Conservation (phyloP, 805 yeast genomes). For the Starmerella khaoyaiensis region DNA sequence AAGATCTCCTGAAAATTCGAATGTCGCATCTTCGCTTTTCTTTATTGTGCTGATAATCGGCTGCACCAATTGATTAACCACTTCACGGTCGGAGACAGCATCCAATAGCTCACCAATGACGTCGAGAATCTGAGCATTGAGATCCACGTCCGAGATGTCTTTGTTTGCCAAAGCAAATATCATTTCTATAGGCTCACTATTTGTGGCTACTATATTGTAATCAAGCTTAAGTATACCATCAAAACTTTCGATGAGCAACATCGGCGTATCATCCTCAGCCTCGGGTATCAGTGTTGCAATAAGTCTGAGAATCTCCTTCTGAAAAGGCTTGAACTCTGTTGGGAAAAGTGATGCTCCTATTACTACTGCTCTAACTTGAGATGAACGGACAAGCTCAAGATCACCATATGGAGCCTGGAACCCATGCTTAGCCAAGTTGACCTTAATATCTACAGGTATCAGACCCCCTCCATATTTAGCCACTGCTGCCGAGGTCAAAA, state of each 20-base stretch:
- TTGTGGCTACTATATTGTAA: slow-evolving; percentile 26
- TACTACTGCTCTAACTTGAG: slow-evolving; percentile 10
- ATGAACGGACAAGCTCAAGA: slow-evolving; percentile 12
- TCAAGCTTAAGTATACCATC: slow-evolving; percentile 43
- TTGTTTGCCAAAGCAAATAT: slow-evolving; percentile 53
- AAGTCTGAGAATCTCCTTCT: slow-evolving; percentile 26
- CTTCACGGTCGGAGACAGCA: slow-evolving; percentile 15
- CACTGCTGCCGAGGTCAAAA: slow-evolving; percentile 18
- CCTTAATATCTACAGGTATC: slow-evolving; percentile 11
- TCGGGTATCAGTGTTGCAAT: slow-evolving; percentile 40
- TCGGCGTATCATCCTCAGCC: slow-evolving; percentile 69
- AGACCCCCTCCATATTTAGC: slow-evolving; percentile 18
- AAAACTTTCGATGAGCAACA: slow-evolving; percentile 59
- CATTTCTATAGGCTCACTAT: slow-evolving; percentile 36
- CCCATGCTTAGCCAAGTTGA: slow-evolving; percentile 12
- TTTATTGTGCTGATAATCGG: slow-evolving; percentile 17
- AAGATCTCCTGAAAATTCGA: slow-evolving; percentile 48
- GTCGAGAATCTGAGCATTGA: slow-evolving; percentile 54
- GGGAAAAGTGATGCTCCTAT: slow-evolving; percentile 16
- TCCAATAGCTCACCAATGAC: slow-evolving; percentile 50
- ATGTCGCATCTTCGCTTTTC: slow-evolving; percentile 4
- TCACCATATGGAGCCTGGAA: slow-evolving; percentile 6
- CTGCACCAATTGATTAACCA: slow-evolving; percentile 14
- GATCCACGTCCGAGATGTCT: slow-evolving; percentile 63
- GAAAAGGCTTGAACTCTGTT: slow-evolving; percentile 19